Conservation (phyloP, 331 rosid species). For the Quercus tomentella region DNA sequence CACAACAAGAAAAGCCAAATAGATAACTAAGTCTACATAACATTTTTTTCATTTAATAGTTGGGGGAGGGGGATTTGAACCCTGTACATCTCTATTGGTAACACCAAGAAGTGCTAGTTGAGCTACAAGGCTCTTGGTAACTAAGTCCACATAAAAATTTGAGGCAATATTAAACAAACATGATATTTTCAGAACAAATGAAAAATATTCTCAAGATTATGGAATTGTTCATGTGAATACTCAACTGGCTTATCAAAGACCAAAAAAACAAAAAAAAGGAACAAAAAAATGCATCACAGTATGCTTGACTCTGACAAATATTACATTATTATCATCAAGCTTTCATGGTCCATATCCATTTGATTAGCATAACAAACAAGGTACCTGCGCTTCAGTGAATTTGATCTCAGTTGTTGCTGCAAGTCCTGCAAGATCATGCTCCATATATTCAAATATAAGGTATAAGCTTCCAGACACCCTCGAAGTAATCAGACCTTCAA, state of each 20-base stretch:
- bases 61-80: no score
- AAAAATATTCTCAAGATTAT: not conserved
- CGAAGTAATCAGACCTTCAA: slow-evolving; percentile 83
- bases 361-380: not conserved
- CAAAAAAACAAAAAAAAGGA: not conserved
- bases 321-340: not conserved
- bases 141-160: no score
- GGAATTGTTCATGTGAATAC: not conserved
- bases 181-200: not conserved
- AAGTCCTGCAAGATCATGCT: slow-evolving; percentile 86
- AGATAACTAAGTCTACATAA: no score
- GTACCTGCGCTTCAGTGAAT: slow-evolving; percentile 76
- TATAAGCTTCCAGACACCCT: slow-evolving; percentile 79
- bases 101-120: no score
- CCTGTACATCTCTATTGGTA: no score
- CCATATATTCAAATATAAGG: slow-evolving; percentile 88
- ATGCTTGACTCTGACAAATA: not conserved
- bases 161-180: not conserved
- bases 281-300: not conserved
- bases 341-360: not conserved
- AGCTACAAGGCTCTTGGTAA: no score
- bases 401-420: slow-evolving; percentile 56
- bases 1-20: no score
- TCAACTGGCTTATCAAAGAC: not conserved
- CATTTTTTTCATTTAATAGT: no score